Percentiles rank a stretch among this genome's conserved stretches.
These are phyloP conservation scores for Crithidia mellificae DNA, from an alignment of 208 protist species.

Conservation along the genomic window DNA sequence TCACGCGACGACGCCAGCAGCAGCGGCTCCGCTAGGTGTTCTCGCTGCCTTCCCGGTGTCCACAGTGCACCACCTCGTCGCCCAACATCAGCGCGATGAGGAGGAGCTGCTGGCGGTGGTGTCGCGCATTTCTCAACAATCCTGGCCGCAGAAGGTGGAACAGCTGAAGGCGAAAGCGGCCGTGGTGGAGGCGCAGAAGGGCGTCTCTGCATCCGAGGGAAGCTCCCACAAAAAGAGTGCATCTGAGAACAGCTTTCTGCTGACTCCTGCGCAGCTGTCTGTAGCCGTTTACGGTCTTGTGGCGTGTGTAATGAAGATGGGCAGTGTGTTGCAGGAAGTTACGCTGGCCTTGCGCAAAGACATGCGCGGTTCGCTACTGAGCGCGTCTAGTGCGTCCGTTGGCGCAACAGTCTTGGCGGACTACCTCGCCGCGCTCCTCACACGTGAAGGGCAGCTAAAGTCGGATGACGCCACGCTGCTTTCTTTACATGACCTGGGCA, in stretches of 20 bases:
- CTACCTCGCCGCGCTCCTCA: constrained; percentile 1
- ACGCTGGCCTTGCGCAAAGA: constrained; percentile 51
- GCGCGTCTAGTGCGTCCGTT: background rate
- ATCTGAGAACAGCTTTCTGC: background rate
- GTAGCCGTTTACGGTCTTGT: constrained; percentile 45
- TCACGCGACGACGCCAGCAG: constrained; percentile 17
- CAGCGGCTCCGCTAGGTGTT: constrained; percentile 58
- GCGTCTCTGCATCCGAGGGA: background rate
- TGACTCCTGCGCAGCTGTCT: constrained; percentile 16
- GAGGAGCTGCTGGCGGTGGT: constrained; percentile 48
- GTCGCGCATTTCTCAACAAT: constrained; percentile 43
- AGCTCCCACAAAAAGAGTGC: background rate
- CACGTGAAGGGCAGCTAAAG: constrained; percentile 2
- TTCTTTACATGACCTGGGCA: background rate
- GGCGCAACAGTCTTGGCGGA: constrained; percentile 2
- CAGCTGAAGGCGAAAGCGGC: constrained; percentile 27
- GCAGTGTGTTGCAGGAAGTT: constrained; percentile 57
- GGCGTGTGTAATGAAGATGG: constrained; percentile 52
- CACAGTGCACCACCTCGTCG: constrained; percentile 48
- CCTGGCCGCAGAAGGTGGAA: constrained; percentile 47
- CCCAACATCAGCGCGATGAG: constrained; percentile 59
- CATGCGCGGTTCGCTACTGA: constrained; percentile 9
- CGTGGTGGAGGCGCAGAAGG: constrained; percentile 13
- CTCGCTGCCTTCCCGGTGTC: constrained; percentile 45
- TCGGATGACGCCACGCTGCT: background rate